Evolutionary conservation across 2,329 filamentous ascomycete genomes (phyloP), one percentile per base, ranked within the genome.

Genomic region (Paramyrothecium sp.): DNA sequence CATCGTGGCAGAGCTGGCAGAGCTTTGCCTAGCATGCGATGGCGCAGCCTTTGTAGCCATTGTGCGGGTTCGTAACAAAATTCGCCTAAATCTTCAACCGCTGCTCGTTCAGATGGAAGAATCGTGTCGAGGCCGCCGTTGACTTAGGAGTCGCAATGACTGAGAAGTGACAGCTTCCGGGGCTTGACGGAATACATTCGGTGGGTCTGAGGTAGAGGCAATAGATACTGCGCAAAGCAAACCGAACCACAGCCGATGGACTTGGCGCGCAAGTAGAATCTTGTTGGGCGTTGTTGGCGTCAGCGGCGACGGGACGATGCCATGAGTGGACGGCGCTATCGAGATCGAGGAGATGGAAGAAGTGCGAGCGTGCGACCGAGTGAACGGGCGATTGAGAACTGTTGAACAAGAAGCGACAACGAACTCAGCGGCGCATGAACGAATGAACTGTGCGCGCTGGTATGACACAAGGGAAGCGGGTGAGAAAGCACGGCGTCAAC

Each of bases 1-100:
- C 61, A 71, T 59, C 38, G 66, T 66, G 49, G 62, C 61, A 51
- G 66, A 61, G 56, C 60, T 65, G 56, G 53, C 62, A 56, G 62
- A 65, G 56, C 69, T 66, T 54, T 70, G 69, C 57, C 66, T 66
- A 63, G 63, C 63, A 55, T 63, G 64, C 54, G 61, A 56, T 53
- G 62, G 57, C 51, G 64, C 56, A 51, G 67, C 58, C 51, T 68
- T 71, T 53, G 68, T 67, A 55, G 72, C 64, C 73, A 75, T 74
- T 51, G 44, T 57, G 58, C 52, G 38, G 47, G 48, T 41, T 55
- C 53, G 26, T 30, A 10, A 30, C 5, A 10, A 30, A 10, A 30
- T 10, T 30, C 26, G 4, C 26, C 26, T 30, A 4, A 30, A 10
- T 10, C 10, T 30, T 10, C 26, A 10, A 30, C 5, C 10, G 26